Evolutionary conservation across 2,329 filamentous ascomycete species (phyloP).

Genomic region (Emericellopsis atlantica): DNA sequence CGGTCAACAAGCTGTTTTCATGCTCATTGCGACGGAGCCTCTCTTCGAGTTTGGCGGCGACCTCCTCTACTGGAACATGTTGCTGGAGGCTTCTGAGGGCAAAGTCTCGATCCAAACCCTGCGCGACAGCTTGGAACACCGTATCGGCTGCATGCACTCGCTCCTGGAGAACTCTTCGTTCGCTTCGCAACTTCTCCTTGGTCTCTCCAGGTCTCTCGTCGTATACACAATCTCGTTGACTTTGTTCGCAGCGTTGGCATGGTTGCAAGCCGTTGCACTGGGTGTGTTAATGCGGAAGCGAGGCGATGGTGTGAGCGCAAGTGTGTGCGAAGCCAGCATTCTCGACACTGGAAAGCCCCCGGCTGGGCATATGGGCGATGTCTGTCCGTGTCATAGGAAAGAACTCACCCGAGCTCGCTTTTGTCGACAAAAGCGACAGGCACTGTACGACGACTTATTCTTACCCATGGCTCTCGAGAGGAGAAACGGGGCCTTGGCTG

Average conservation of each 20-base stretch:
- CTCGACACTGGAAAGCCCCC: background rate
- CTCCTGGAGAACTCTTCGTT: background rate
- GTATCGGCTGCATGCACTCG: background rate
- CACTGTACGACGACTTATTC: background rate
- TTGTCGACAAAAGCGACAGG: conserved; percentile 1
- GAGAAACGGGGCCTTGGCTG: no score
- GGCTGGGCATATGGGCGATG: background rate
- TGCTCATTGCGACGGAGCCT: no score
- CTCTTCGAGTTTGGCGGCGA: no score
- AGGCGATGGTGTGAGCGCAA: no score
- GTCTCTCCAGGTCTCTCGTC: conserved; percentile 1
- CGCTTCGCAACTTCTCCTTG: conserved; percentile 1
- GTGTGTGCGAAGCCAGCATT: no score
- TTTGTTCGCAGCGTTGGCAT: conserved; percentile 1
- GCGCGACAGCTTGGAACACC: background rate
- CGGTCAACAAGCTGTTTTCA: no score
- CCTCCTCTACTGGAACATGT: no score
- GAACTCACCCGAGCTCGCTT: conserved; percentile 1
- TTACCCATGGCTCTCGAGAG: no score
- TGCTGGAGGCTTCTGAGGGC: background rate
- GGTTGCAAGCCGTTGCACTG: background rate
- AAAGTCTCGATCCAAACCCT: background rate
- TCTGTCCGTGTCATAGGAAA: background rate
- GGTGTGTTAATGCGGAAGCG: background rate
- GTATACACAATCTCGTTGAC: background rate